Evolutionary conservation across 345 rosid genomes (phyloP), one percentile per base, ranked within the genome.

Genomic region (Mercurialis annua): DNA sequence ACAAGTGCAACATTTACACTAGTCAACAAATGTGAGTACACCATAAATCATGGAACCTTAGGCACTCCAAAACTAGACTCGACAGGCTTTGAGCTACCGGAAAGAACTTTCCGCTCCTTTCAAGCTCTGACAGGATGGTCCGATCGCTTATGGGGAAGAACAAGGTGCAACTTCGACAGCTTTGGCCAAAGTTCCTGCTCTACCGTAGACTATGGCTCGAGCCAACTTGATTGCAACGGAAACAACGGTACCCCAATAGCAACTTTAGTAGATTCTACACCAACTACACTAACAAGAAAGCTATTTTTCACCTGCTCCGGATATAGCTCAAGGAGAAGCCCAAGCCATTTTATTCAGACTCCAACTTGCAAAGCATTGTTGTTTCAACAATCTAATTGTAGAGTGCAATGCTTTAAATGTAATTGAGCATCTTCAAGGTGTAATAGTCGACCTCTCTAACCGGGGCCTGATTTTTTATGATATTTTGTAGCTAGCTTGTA

Each of bases 111-210:
- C n/a, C 78, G 80, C 52, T 47, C 76, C 34, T 64, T 80, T 65
- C 80, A 66, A n/a, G 78, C 71, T 14, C 78, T 78, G 3, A 67
- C 76, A 21, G 80, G 83, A 51, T 80, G 83, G 83, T 80, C 83
- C 24, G 83, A 81, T 26, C 76, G 83, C 33, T 71, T 80, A 71
- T 80, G 78, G 83, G 81, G 66, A 42, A 62, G 80, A 26, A 71
- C 80, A 10, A 74, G 78, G 36, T 80, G 83, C 66, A 73, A 24
- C 21, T 76, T 77, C 55, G 80, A 73, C 62, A 55, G 3, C 30
- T 68, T 65, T 30, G 73, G 64, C 5, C 51, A 48, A 0, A 71
- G 76, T 7, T 59, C 73, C 16, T 73, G 77, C 15, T 29, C 29
- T 64, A 73, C 77, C 0, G 77, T 65, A 17, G 77, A 73, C 44